Evolutionary conservation across 306 rosid genomes (phyloP).

Genomic region (Quillaja saponaria): DNA sequence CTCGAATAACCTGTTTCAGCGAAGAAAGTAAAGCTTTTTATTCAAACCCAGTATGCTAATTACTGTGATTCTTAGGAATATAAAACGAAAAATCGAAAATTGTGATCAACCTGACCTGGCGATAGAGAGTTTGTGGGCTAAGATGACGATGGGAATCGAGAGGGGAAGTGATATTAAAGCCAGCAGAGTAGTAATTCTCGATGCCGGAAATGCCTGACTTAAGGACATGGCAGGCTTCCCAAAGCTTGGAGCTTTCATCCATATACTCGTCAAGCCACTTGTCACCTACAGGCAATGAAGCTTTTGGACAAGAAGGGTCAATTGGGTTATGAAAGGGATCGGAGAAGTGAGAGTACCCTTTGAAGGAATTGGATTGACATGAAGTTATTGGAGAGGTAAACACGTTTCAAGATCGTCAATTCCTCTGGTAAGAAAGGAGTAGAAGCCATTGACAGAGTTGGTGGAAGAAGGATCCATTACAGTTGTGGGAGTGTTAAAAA

Average conservation of each 20-base stretch:
- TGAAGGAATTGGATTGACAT: conserved; percentile 99
- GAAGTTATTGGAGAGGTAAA: conserved; percentile 74
- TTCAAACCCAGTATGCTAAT: neutral
- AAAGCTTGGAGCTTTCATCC: conserved; percentile 98
- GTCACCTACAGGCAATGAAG: conserved; percentile 94
- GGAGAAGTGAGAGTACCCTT: conserved; percentile 75
- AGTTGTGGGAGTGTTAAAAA: neutral
- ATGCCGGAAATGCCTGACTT: conserved; percentile 88
- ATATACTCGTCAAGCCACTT: conserved; percentile 99
- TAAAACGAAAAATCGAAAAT: conserved; percentile 1
- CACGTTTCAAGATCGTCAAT: conserved; percentile 95
- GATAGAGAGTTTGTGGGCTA: conserved; percentile 73
- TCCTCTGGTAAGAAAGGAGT: conserved; percentile 80
- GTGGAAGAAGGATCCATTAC: conserved; percentile 89
- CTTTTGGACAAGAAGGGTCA: conserved; percentile 85
- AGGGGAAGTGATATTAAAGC: conserved; percentile 63
- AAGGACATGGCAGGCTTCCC: conserved; percentile 96
- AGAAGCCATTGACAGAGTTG: conserved; percentile 97
- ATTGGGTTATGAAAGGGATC: conserved; percentile 93
- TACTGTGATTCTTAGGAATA: no score
- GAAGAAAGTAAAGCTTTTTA: neutral
- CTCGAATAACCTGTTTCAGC: conserved; percentile 65
- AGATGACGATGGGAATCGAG: conserved; percentile 76
- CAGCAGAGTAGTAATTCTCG: conserved; percentile 77
- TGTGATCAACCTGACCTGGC: conserved; percentile 63